Base-by-base conservation (phyloP, 352 stramenopile genomes). In the Aphanomyces astaci region DNA sequence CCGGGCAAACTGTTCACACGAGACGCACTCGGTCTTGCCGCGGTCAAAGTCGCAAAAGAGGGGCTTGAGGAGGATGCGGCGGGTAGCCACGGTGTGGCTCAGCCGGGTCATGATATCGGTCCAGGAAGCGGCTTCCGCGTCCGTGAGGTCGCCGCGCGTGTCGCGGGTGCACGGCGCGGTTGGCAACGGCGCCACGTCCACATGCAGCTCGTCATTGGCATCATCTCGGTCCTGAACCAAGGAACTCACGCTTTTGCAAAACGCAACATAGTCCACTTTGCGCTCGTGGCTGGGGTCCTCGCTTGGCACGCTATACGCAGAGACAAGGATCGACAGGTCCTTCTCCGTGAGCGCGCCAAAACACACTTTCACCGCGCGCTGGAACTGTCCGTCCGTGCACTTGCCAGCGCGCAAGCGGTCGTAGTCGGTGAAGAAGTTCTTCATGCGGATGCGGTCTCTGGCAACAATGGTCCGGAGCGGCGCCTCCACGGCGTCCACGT, bases 401-500 rank as follows among this genome's bases (percentile, higher is more conserved):
- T 89, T 92, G 4, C 84, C 84, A 0, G 78, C 88, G 7, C 84
- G 82, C 19, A 94, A 68, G 17, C 75, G 76, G 57, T 94, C 86
- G 52, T 92, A 94, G 56, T 94, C 86, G 3, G 74, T 88, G 51
- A 94, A 94, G 60, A 92, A 94, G 60, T 87, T 88, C 63, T 91
- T 92, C 7, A 80, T 83, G 9, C 86, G 84, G 66, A 94, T 94
- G 19, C 86, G 80, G 45, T 92, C 84, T 13, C 86, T 81, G 2
- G 85, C 49, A 0, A 78, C 78, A 33, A 91, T 71, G 15, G 88
- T 79, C 2, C 77, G 82, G 0, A 94, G 60, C n/a, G 74, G 67
- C 0, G 74, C 73, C 63, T 92, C 84, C 0, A 94, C 70, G 49
- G 84, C 76, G 5, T 85, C 54, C 7, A 64, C 75, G 10, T 83